A percentile compares a stretch with the other conserved stretches of the same genome.
Evolutionary conservation across 2,329 filamentous ascomycete genomes (phyloP).

Genomic region (Truncatella angustata): DNA sequence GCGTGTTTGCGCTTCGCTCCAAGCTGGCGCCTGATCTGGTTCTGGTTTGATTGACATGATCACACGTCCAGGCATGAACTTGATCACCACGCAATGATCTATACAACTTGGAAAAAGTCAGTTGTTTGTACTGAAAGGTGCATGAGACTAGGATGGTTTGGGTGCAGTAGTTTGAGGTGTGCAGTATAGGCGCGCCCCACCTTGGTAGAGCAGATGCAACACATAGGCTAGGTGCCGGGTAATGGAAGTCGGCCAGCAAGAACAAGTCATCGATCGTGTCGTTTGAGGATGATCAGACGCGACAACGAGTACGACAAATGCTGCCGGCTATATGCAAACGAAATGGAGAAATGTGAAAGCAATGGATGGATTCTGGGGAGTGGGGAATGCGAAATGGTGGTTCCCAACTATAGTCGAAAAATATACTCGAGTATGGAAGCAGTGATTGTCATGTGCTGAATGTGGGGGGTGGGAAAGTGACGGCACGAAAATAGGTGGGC

Average conservation of each 20-base stretch:
- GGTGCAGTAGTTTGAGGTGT: constrained; percentile 4
- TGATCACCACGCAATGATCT: not conserved
- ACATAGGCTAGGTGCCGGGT: not conserved
- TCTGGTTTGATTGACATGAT: constrained; percentile 11
- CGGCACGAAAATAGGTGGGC: too few relatives aligned
- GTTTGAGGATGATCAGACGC: too few relatives aligned
- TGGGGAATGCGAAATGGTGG: too few relatives aligned
- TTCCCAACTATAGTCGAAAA: too few relatives aligned
- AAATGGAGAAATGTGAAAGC: too few relatives aligned
- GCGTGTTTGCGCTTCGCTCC: constrained; percentile 20
- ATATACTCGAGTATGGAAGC: too few relatives aligned
- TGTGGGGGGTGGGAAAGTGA: too few relatives aligned
- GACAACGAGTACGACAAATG: too few relatives aligned
- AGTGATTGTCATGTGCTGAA: too few relatives aligned
- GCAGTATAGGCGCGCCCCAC: constrained; percentile 4
- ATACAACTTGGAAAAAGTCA: not conserved
- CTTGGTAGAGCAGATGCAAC: not conserved
- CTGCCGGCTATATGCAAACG: too few relatives aligned
- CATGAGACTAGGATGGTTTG: not conserved
- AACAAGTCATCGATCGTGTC: too few relatives aligned
- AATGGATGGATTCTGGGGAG: too few relatives aligned
- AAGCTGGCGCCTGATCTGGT: constrained; percentile 1
- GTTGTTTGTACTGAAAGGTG: not conserved
- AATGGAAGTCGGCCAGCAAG: not conserved
- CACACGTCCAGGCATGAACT: constrained; percentile 3